Evolutionary conservation across 306 rosid species (phyloP), one percentile per base, ranked within the genome.

Genomic region (Morella rubra): DNA sequence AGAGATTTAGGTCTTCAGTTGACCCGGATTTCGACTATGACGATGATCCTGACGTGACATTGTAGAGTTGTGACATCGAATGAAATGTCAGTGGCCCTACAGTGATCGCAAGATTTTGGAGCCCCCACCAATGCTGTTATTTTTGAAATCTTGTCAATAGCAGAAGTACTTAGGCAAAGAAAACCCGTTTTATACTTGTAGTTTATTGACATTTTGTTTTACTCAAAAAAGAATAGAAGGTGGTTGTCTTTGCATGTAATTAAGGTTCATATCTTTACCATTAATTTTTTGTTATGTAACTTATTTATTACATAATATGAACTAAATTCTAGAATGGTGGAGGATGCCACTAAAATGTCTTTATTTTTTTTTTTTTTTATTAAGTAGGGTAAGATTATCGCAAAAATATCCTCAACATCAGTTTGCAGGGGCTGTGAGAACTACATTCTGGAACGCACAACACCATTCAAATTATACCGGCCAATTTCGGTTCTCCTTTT

Each of bases 1-100:
- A 96, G 86, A 87, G 99, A 84, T 27, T 84, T 60, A 83, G 97
- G 80, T 88, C 74, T 75, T 88, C 93, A 52, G 93, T 93, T 77
- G 99, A 96, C 78, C 99, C 91, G 77, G 99, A 96, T 89, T 92
- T 87, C 71, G 98, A 96, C 86, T 96, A 96, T 27, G 99, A 92
- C 27, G 99, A 96, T 81, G 99, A 96, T 87, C 93, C 96, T 42
- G 98, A 96, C 78, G 62, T 91, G 85, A 85, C 92, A 50, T 58
- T 87, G 84, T 91, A 77, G 79, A 73, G 32, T 56, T 42, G 49
- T 41, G 24, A 18, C 42, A 19, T 32, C 4, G 42, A 51, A 19
- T 22, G 69, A 69, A 74, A 14, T 70, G 47, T 10, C 62, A 58
- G 19, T 6, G 44, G 18, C 41, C 32, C 41, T 44, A 16, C 56